phyloP scores from a whole-genome alignment of 768 basidiomycete genomes.

The Candolleomyces aberdarensis region DNA sequence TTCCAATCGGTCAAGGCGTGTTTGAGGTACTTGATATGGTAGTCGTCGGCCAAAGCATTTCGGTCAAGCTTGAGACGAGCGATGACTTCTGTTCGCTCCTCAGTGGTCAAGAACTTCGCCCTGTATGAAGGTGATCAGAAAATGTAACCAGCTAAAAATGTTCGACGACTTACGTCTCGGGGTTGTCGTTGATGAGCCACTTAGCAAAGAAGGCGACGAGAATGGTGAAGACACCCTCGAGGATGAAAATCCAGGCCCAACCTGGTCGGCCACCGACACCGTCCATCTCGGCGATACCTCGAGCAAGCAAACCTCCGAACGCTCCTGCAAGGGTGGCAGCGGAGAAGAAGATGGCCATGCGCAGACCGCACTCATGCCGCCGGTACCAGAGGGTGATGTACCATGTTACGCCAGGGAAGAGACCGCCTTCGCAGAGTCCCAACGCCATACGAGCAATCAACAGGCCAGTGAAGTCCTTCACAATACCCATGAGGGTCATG shows the following conservation, averaged over 20 bases:
- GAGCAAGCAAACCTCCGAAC: slow-evolving; percentile 28
- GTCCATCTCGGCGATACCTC: slow-evolving; percentile 25
- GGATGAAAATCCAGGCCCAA: slow-evolving; percentile 34
- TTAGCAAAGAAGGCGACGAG: slow-evolving; percentile 23
- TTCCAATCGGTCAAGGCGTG: slow-evolving; percentile 30
- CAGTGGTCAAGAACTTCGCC: slow-evolving; percentile 25
- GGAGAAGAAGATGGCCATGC: slow-evolving; percentile 32
- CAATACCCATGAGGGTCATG: slow-evolving; percentile 30
- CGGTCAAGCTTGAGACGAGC: slow-evolving; percentile 25
- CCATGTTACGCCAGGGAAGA: slow-evolving; percentile 30
- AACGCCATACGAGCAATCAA: slow-evolving; percentile 25
- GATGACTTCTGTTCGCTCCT: slow-evolving; percentile 26
- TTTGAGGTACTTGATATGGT: slow-evolving; percentile 21
- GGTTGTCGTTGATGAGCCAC: slow-evolving; percentile 24
- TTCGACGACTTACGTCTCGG: slow-evolving; percentile 21
- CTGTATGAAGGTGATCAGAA: slow-evolving; percentile 8
- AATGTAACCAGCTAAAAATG: neutral
- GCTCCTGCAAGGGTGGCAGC: slow-evolving; percentile 29
- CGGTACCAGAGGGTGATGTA: slow-evolving; percentile 30
- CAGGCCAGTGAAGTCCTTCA: slow-evolving; percentile 20
- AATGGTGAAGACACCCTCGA: slow-evolving; percentile 28
- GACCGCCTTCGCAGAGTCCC: slow-evolving; percentile 27
- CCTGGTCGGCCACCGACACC: slow-evolving; percentile 24
- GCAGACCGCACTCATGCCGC: slow-evolving; percentile 28
- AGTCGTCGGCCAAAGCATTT: slow-evolving; percentile 26